Evolutionary conservation across 495 filamentous ascomycete species (phyloP).

Genomic region (Monascus purpureus): DNA sequence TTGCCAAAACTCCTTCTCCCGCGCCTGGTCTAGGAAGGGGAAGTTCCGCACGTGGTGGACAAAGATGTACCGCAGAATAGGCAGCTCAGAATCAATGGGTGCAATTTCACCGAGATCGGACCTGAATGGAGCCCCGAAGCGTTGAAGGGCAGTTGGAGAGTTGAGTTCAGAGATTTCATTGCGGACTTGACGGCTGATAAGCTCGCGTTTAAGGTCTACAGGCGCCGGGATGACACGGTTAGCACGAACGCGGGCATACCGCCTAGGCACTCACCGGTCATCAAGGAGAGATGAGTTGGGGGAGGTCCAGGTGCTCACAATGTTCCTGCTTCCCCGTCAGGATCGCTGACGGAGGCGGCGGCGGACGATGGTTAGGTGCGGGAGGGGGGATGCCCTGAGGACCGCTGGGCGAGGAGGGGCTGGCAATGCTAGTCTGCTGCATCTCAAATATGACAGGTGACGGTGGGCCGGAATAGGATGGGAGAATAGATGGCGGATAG

Average conservation of each 20-base stretch:
- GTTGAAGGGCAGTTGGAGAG: conserved; percentile 82
- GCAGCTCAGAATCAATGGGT: conserved; percentile 86
- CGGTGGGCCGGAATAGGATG: no score
- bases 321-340: conserved; percentile 97
- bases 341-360: conserved; percentile 35
- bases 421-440: conserved; percentile 4
- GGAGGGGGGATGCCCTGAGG: not conserved
- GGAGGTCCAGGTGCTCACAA: conserved; percentile 41
- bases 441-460: no score
- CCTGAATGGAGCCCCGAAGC: conserved; percentile 90
- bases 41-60: conserved; percentile 97
- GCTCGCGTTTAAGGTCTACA: conserved; percentile 96
- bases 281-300: not conserved
- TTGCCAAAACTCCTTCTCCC: conserved; percentile 99
- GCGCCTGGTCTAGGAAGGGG: conserved; percentile 88
- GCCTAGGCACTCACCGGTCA: not conserved
- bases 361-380: conserved; percentile 4
- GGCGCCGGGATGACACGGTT: conserved; percentile 20
- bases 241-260: conserved; percentile 6
- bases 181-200: conserved; percentile 76
- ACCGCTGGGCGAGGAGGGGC: not conserved
- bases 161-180: conserved; percentile 84
- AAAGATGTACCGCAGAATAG: conserved; percentile 91
- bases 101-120: conserved; percentile 86
- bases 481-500: no score